Base-by-base conservation (phyloP, 2,329 filamentous ascomycete genomes). In the Arachnopeziza araneosa region DNA sequence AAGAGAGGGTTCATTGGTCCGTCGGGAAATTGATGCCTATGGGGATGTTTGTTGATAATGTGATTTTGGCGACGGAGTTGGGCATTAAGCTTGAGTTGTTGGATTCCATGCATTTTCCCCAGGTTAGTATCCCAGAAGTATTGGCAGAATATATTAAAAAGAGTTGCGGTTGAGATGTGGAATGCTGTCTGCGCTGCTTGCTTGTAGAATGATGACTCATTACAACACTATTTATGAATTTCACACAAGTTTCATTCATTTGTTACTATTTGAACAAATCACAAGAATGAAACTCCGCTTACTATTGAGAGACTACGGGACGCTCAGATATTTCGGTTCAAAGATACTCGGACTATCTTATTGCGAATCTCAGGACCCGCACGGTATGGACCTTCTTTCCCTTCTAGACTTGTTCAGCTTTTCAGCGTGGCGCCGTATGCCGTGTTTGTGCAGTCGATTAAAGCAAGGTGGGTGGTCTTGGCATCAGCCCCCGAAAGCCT, bases 21-120 rank as follows among this genome's bases (percentile, higher is more conserved):
- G 5, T 64, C 3, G 63, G 63, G 10, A 51, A 32, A 2, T 36
- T 55, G 51, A 59, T 56, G 56, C 58, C 57, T 7, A 24, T 61
- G 48, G 50, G 21, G 12, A 51, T 22, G 30, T 61, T 60, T 50
- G 60, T 55, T 21, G 56, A 59, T 2, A 64, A 64, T 60, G 36
- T 64, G 6, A 52, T 60, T 9, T 30, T 58, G n/a, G 56, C 58
- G 19, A 57, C 51, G 8, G 52, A 62, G 52, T 24, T 44, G 12
- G 63, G 58, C 1, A 56, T 64, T 44, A 50, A 44, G 32, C 48
- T 62, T 14, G 50, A 57, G 51, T 44, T 61, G 49, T 49, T 64
- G 60, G 51, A 62, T 36, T 57, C 49, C 12, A 64, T 59, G 52
- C 63, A 64, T 57, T 64, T 64, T 22, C 63, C 60, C 14, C 53